Evolutionary conservation across 495 filamentous ascomycete species (phyloP).

Genomic region (Chaetomium fimeti): DNA sequence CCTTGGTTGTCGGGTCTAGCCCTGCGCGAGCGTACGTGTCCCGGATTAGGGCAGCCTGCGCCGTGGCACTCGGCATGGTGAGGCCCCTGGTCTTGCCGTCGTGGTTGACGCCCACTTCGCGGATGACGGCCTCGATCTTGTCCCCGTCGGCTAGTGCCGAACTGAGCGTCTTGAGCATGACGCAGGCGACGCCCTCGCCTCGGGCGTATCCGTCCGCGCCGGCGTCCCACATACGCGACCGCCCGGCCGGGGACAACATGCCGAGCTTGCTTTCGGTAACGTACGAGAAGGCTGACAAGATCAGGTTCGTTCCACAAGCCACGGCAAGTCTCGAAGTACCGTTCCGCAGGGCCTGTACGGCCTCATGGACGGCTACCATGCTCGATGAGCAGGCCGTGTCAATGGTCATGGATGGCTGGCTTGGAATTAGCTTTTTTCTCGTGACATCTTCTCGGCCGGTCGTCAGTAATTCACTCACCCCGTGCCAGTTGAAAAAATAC

Average conservation of each 20-base stretch:
- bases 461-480: conserved; percentile 11
- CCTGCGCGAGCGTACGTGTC: conserved; percentile 46
- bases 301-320: conserved; percentile 53
- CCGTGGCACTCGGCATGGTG: conserved; percentile 49
- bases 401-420: conserved; percentile 36
- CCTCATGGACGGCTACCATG: conserved; percentile 50
- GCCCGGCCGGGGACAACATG: conserved; percentile 42
- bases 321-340: conserved; percentile 42
- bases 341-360: conserved; percentile 45
- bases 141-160: conserved; percentile 50
- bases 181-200: conserved; percentile 55
- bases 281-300: conserved; percentile 47
- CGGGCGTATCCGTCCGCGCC: conserved; percentile 61
- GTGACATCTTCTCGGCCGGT: too few species aligned
- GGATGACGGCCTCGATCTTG: conserved; percentile 60
- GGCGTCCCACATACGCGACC: conserved; percentile 57
- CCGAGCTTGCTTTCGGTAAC: conserved; percentile 30
- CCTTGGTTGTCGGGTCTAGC: conserved; percentile 37
- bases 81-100: conserved; percentile 53
- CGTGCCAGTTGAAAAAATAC: conserved; percentile 48
- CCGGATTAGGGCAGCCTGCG: conserved; percentile 53
- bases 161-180: conserved; percentile 55
- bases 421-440: too few species aligned
- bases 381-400: conserved; percentile 58
- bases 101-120: conserved; percentile 53